phyloP scores from a whole-genome alignment of 805 yeast genomes.

The Candida methanosorbosa region DNA sequence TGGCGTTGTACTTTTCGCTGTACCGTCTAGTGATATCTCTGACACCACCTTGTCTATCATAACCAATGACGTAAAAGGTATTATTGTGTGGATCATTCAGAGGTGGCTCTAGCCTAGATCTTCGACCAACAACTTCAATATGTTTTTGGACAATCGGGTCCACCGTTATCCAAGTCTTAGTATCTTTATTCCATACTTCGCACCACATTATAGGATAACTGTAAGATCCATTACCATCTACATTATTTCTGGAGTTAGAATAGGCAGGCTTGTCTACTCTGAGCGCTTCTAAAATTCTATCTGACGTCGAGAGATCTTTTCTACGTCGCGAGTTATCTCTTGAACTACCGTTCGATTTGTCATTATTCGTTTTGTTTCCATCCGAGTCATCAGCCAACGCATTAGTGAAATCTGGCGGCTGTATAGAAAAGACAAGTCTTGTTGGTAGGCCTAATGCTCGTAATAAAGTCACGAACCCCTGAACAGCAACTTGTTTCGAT shows the following conservation, averaged over 20 bases:
- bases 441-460: slow-evolving; percentile 66
- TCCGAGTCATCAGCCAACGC: slow-evolving; percentile 15
- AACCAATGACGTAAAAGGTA: slow-evolving; percentile 71
- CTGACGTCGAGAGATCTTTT: slow-evolving; percentile 16
- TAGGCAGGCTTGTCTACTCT: slow-evolving; percentile 9
- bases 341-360: slow-evolving; percentile 1
- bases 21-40: slow-evolving; percentile 85
- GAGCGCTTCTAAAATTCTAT: slow-evolving; percentile 17
- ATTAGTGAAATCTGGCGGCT: slow-evolving; percentile 79
- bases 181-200: slow-evolving; percentile 81
- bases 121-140: slow-evolving; percentile 51
- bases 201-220: slow-evolving; percentile 80
- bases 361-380: slow-evolving; percentile 11
- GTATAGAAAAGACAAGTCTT: slow-evolving; percentile 73
- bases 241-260: slow-evolving; percentile 6
- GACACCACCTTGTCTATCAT: slow-evolving; percentile 52
- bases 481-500: slow-evolving; percentile 71
- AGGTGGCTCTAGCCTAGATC: slow-evolving; percentile 57
- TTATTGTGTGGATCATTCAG: slow-evolving; percentile 45
- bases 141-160: slow-evolving; percentile 66
- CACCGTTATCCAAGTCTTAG: slow-evolving; percentile 71
- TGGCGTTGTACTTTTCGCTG: slow-evolving; percentile 60
- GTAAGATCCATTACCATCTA: slow-evolving; percentile 5
- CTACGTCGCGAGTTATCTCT: slow-evolving; percentile 3
- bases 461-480: slow-evolving; percentile 74